A percentile compares a stretch with the other conserved stretches of the same genome.
Evolutionary conservation across 192 early-diverging fungal genomes (phyloP).

Genomic region (Linnemannia hyalina): DNA sequence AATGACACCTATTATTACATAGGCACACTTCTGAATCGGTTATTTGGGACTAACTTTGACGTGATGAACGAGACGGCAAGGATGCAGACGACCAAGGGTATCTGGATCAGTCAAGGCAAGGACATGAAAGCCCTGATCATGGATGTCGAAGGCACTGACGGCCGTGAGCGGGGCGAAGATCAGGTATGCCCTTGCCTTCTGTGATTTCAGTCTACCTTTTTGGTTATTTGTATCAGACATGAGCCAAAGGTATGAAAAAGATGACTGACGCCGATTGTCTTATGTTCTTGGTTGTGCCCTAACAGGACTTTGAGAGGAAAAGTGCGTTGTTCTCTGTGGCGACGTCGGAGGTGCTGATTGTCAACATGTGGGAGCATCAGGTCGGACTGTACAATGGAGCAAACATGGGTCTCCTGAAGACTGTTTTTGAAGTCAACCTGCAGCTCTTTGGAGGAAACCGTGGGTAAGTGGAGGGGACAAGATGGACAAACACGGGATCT

Average conservation of each 20-base stretch:
- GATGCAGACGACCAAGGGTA: conserved; percentile 97
- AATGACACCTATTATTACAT: not conserved
- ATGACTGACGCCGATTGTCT: not conserved
- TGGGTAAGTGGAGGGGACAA: conserved; percentile 59
- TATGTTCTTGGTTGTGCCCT: not conserved
- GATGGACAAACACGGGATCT: not conserved
- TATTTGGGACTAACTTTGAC: conserved; percentile 97
- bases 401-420: conserved; percentile 98
- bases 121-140: conserved; percentile 88
- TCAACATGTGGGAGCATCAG: conserved; percentile 99
- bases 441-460: conserved; percentile 91
- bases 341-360: conserved; percentile 92
- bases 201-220: not conserved
- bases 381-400: conserved; percentile 99
- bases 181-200: conserved; percentile 58
- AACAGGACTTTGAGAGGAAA: conserved; percentile 97
- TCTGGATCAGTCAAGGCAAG: conserved; percentile 91
- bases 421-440: conserved; percentile 98
- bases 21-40: conserved; percentile 95
- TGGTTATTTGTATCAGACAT: not conserved
- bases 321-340: conserved; percentile 98
- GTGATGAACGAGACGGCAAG: conserved; percentile 91
- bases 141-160: conserved; percentile 99
- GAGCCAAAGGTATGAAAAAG: not conserved
- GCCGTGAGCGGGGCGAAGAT: conserved; percentile 97